Percentiles rank a stretch among this genome's conserved stretches.
Conservation (phyloP, 192 early-diverging fungal genomes). For the Umbelopsis sp. region DNA sequence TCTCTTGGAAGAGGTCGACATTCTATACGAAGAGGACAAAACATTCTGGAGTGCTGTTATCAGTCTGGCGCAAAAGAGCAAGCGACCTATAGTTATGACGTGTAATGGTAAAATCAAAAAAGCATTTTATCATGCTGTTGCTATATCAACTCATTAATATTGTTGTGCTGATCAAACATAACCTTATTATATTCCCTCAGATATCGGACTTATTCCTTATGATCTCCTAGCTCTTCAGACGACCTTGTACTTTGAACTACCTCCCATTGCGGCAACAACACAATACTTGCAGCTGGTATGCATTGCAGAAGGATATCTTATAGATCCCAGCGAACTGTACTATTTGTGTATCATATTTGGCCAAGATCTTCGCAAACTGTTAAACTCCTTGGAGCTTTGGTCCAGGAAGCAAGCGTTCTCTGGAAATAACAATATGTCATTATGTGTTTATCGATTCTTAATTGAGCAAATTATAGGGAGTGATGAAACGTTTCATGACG, state of each 20-base stretch:
- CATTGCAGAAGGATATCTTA: constrained; percentile 21
- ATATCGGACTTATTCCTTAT: constrained; percentile 19
- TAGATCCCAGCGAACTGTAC: constrained; percentile 17
- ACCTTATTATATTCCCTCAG: not conserved
- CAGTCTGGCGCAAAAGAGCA: constrained; percentile 67
- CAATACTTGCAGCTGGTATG: constrained; percentile 24
- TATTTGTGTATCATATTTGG: constrained; percentile 17
- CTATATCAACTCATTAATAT: not conserved
- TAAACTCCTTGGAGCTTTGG: constrained; percentile 29
- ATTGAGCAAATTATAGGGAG: constrained; percentile 12
- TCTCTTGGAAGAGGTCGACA: constrained; percentile 83
- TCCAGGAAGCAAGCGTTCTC: constrained; percentile 5
- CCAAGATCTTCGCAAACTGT: constrained; percentile 17
- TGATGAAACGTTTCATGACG: not conserved
- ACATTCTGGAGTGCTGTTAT: constrained; percentile 76
- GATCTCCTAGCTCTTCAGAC: constrained; percentile 14
- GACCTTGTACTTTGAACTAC: constrained; percentile 5
- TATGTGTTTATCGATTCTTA: not conserved
- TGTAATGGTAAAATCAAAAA: constrained; percentile 60
- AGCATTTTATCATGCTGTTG: not conserved
- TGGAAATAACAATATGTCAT: not conserved
- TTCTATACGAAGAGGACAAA: constrained; percentile 80
- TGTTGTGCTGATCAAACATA: not conserved
- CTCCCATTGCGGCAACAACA: constrained; percentile 1
- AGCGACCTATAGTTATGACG: constrained; percentile 82